Evolutionary conservation across 2,329 filamentous ascomycete species (phyloP).

Genomic region (Nothophaeocryptopus gaeumannii): DNA sequence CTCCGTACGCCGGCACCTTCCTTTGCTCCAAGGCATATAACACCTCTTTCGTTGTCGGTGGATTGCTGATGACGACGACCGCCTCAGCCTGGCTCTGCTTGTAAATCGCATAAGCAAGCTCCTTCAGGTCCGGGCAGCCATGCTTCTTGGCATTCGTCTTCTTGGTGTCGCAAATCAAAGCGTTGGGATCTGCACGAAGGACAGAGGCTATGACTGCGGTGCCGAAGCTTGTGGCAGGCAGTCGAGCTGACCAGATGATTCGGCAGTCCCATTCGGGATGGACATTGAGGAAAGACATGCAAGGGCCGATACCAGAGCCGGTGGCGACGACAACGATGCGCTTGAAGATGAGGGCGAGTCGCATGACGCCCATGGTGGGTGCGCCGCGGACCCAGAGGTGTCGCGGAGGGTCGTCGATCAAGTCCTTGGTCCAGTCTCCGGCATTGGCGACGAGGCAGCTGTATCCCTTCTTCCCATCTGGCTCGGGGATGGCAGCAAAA

Average conservation of each 20-base stretch:
- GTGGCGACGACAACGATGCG: slow-evolving; percentile 66
- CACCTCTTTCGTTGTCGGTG: slow-evolving; percentile 63
- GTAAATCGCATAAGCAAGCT: slow-evolving; percentile 53
- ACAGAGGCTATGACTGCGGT: slow-evolving; percentile 56
- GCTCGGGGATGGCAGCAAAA: slow-evolving; percentile 69
- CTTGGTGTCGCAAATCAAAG: slow-evolving; percentile 66
- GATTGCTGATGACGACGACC: slow-evolving; percentile 71
- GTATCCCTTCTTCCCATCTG: slow-evolving; percentile 53
- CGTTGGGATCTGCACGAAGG: slow-evolving; percentile 56
- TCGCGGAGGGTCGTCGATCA: slow-evolving; percentile 61
- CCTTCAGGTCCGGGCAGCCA: slow-evolving; percentile 61
- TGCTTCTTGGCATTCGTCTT: slow-evolving; percentile 30
- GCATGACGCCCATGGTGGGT: slow-evolving; percentile 65
- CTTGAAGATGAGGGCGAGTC: slow-evolving; percentile 64
- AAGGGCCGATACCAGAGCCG: slow-evolving; percentile 70
- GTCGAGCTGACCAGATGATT: slow-evolving; percentile 67
- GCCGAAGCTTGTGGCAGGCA: slow-evolving; percentile 63
- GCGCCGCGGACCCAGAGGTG: slow-evolving; percentile 67
- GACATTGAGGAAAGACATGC: slow-evolving; percentile 59
- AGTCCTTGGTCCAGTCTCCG: slow-evolving; percentile 68
- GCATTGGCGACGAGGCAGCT: slow-evolving; percentile 69
- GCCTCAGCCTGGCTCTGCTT: slow-evolving; percentile 57
- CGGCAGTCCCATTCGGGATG: slow-evolving; percentile 50
- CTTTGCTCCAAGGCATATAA: slow-evolving; percentile 66
- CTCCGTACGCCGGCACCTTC: slow-evolving; percentile 66